Evolutionary conservation across 305 asterid species (phyloP), one percentile per base, ranked within the genome.

Genomic region (Solanum chacoense): DNA sequence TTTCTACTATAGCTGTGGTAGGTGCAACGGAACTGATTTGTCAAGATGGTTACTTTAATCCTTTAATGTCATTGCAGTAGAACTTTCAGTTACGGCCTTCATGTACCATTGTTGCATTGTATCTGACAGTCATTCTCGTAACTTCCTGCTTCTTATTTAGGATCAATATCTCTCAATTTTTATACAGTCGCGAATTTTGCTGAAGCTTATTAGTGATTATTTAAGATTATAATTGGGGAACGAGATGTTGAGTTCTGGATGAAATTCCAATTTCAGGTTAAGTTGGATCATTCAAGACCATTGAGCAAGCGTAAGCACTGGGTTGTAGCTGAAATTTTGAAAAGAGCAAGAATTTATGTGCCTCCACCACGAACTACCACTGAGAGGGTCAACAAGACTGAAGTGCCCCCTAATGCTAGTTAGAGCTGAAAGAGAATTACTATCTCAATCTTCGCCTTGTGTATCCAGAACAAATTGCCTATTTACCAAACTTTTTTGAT

Each of bases 281-380:
- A 85, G 89, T 89, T 97, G 94, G 98, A 96, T 86, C 95, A 95
- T 40, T 96, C 98, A 83, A 94, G 98, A 90, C 99, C 98, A 67
- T 77, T 97, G 78, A 97, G 98, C 97, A 96, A 96, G 92, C 92
- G 90, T 26, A 95, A 97, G 91, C 86, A 89, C 36, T 97, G 99
- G 98, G 85, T 94, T 65, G 99, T 96, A 55, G 95, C 96, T 18
- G 99, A 97, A 67, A 95, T 95, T 83, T 94, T 97, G 92, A 96
- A 93, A 93, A 95, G 94, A 84, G 98, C 97, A 50, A 92, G 93
- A 88, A 93, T 95, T 50, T 97, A 94, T 59, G 88, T 88, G 20
- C 94, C 97, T 18, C 95, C 95, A 31, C 42, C 84, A 13, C 86
- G 20, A 85, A 18, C 86, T 18, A 34, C 81, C 18, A 13, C 78